Conservation (phyloP, 2,329 filamentous ascomycete species). For the Phyllosticta citriasiana region DNA sequence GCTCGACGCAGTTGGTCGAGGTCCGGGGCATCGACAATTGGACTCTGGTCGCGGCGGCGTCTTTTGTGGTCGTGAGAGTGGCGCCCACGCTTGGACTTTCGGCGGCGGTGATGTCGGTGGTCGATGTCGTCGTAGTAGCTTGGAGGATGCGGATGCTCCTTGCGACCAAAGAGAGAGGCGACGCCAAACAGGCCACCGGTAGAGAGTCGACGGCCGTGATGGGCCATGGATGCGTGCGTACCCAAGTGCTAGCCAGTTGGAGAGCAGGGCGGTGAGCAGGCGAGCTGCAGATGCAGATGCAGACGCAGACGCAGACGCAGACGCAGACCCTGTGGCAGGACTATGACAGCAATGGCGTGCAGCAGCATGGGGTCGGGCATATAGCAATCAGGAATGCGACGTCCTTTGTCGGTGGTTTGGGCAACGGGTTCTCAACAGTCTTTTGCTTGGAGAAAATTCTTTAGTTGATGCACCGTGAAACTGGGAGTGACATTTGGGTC, state of each 20-base stretch:
- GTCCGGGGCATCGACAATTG: slow-evolving; percentile 18
- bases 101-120: neutral
- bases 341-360: neutral
- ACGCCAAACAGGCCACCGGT: slow-evolving; percentile 1
- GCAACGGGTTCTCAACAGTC: neutral
- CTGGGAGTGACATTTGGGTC: neutral
- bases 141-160: neutral
- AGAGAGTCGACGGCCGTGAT: neutral
- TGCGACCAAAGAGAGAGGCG: slow-evolving; percentile 5
- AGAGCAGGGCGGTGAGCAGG: slow-evolving; percentile 6
- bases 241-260: neutral
- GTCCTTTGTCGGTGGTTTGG: neutral
- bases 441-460: neutral
- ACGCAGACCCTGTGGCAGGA: neutral
- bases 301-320: too few relatives aligned
- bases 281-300: neutral
- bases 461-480: neutral
- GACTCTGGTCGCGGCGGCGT: neutral
- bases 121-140: neutral
- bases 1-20: slow-evolving; percentile 30
- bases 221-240: neutral
- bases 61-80: neutral
- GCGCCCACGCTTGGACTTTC: neutral
- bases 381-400: neutral
- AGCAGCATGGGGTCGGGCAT: neutral